Percentiles rank a stretch among this genome's conserved stretches.
phyloP scores from a whole-genome alignment of 331 rosid genomes.

The Stylosanthes scabra region DNA sequence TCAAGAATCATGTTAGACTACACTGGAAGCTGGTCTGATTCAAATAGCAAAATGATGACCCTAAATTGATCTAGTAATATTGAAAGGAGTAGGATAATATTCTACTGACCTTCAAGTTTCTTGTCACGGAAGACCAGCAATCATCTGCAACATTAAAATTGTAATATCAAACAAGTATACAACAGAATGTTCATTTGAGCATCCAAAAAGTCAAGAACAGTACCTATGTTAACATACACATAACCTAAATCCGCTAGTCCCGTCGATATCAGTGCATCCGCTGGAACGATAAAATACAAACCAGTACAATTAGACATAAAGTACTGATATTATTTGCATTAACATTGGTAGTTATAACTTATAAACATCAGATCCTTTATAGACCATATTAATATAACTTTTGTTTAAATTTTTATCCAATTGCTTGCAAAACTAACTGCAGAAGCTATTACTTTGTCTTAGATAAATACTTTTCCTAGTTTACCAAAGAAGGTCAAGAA shows the following conservation, averaged over 20 bases:
- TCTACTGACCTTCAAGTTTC: constrained; percentile 70
- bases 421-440: constrained; percentile 1
- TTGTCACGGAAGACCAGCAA: constrained; percentile 72
- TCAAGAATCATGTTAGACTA: constrained; percentile 24
- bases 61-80: constrained; percentile 7
- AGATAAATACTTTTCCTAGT: background rate
- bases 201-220: background rate
- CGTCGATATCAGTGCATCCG: constrained; percentile 88
- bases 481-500: background rate
- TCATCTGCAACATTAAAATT: constrained; percentile 72
- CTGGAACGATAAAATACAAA: constrained; percentile 56
- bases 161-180: constrained; percentile 32
- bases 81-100: constrained; percentile 31
- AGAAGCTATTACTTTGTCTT: background rate
- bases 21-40: constrained; percentile 24
- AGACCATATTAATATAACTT: background rate
- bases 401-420: background rate
- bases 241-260: constrained; percentile 95
- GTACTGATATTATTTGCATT: background rate
- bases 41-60: constrained; percentile 19
- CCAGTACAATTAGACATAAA: constrained; percentile 33
- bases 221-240: constrained; percentile 87
- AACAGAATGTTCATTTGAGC: constrained; percentile 26
- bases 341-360: constrained; percentile 16
- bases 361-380: constrained; percentile 8